Conservation (phyloP, 2,329 filamentous ascomycete genomes). For the Beauveria medogensis region DNA sequence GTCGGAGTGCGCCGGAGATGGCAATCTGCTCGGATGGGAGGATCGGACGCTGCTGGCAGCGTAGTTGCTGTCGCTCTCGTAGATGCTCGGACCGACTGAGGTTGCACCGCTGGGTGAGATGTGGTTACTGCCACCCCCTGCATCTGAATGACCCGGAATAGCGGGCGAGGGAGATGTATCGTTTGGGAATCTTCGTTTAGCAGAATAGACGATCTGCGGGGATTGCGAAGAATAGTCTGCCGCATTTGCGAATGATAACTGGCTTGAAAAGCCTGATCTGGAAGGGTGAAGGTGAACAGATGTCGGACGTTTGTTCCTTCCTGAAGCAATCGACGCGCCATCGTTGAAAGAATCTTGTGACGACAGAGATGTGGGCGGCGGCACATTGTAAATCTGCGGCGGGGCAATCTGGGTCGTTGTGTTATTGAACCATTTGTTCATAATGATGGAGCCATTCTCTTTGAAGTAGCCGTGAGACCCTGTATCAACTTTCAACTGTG, state of each 20-base stretch:
- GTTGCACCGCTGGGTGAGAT: background rate
- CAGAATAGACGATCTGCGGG: background rate
- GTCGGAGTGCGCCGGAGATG: background rate
- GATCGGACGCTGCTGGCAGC: conserved; percentile 2
- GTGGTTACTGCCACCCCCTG: background rate
- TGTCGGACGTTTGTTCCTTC: background rate
- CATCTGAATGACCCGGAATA: too few species aligned
- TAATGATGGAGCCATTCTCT: background rate
- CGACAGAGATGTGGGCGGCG: conserved; percentile 1
- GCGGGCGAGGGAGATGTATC: background rate
- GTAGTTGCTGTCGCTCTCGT: conserved; percentile 1
- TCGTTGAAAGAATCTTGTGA: conserved; percentile 9
- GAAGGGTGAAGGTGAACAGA: background rate
- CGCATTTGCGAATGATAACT: background rate
- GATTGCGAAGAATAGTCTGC: conserved; percentile 1
- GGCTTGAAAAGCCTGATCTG: conserved; percentile 3
- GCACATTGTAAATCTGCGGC: conserved; percentile 8
- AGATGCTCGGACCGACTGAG: background rate
- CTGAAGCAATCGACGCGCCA: background rate
- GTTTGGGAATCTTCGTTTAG: background rate
- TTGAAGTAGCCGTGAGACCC: conserved; percentile 7
- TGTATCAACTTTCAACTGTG: background rate
- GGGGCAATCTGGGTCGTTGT: background rate
- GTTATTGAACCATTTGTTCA: conserved; percentile 8
- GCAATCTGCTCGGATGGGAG: background rate